A percentile compares a stretch with the other conserved stretches of the same genome.
Evolutionary conservation across 176 grass and related monocot species (phyloP).

Genomic region (Zizania latifolia): DNA sequence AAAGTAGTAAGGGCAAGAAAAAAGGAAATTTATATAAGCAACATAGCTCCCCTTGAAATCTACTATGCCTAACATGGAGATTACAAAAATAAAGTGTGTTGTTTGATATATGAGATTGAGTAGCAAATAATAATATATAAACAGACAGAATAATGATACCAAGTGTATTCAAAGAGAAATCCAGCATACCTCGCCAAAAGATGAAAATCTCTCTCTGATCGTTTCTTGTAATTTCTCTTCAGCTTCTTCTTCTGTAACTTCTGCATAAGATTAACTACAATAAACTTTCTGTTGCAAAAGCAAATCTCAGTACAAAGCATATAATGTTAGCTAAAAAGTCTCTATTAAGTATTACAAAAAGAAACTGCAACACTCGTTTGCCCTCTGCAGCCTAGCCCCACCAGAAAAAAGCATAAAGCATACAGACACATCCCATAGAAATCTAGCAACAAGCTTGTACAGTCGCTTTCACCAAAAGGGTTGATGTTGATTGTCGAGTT

Average conservation of each 20-base stretch:
- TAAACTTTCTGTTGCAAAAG: constrained; percentile 3
- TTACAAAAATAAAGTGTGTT: neutral
- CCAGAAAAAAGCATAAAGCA: neutral
- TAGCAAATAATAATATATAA: constrained; percentile 3
- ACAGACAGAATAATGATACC: constrained; percentile 8
- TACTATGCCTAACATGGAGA: neutral
- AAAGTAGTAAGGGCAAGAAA: neutral
- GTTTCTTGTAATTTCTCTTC: constrained; percentile 90
- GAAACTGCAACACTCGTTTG: neutral
- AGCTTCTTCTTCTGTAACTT: constrained; percentile 90
- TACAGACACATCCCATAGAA: neutral
- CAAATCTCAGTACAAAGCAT: neutral
- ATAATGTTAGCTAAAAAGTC: too few relatives aligned
- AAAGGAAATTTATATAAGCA: neutral
- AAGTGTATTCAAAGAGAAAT: constrained; percentile 8
- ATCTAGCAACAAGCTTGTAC: neutral
- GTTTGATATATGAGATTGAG: neutral
- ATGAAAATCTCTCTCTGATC: constrained; percentile 91
- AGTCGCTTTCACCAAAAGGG: neutral
- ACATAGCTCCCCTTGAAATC: neutral
- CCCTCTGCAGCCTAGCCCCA: neutral
- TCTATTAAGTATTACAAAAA: neutral
- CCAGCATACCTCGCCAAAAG: constrained; percentile 69
- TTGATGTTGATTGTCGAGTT: neutral
- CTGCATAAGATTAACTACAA: constrained; percentile 38